Conservation (phyloP, 345 rosid species). For the Eucalyptus regnans region DNA sequence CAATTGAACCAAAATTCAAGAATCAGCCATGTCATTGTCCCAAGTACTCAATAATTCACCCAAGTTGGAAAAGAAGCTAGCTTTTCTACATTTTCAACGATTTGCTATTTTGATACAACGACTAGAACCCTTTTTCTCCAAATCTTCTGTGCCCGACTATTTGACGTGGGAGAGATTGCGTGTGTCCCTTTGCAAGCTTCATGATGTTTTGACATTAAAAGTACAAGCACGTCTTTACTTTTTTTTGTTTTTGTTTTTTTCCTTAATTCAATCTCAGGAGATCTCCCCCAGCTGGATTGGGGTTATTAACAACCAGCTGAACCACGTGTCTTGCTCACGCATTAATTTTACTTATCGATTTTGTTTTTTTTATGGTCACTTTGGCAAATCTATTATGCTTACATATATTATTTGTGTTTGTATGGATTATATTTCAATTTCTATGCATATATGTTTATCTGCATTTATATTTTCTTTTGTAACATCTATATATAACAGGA, state of each 20-base stretch:
- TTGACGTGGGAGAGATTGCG: background rate
- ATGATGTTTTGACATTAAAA: background rate
- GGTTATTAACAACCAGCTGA: background rate
- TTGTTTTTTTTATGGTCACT: background rate
- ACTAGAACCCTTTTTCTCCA: background rate
- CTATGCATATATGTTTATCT: background rate
- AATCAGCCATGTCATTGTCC: rapidly evolving
- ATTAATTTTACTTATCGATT: background rate
- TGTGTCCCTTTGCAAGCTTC: background rate
- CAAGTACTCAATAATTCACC: background rate
- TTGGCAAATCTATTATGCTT: background rate
- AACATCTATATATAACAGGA: background rate
- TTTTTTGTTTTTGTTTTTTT: too few relatives aligned
- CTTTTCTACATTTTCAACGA: background rate
- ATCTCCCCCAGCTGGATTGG: background rate
- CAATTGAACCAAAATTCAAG: too few relatives aligned
- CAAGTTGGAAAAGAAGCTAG: background rate
- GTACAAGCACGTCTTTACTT: background rate
- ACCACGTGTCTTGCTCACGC: background rate
- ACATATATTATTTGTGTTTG: background rate
- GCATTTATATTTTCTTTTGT: background rate
- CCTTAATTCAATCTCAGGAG: background rate
- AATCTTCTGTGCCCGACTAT: background rate
- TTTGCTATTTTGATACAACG: background rate
- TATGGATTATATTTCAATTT: background rate